Evolutionary conservation across 331 rosid genomes (phyloP).

Genomic region (Dryas integrifolia): DNA sequence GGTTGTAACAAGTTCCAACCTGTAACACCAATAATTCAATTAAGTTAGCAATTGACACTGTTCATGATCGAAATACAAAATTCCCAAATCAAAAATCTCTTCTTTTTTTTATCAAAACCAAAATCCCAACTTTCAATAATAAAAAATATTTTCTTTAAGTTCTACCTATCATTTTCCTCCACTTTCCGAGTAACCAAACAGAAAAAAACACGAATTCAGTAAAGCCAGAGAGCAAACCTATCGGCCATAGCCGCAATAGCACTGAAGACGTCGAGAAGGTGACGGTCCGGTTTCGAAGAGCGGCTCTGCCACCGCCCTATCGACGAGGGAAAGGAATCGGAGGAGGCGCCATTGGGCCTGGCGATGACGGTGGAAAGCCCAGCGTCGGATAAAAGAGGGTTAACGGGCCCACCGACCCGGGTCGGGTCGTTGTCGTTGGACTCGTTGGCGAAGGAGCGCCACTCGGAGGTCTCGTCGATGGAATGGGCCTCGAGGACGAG

Average conservation of each 20-base stretch:
- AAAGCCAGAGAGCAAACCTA: conserved; percentile 6
- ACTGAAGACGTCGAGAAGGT: background rate
- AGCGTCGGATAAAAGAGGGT: background rate
- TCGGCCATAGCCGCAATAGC: conserved; percentile 7
- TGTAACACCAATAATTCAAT: background rate
- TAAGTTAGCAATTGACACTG: background rate
- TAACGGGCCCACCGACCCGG: conserved; percentile 6
- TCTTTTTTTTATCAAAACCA: too few species aligned
- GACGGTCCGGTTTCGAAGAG: background rate
- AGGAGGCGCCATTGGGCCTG: background rate
- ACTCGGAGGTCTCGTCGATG: background rate
- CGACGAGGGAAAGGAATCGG: background rate
- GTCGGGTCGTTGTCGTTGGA: conserved; percentile 7
- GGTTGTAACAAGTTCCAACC: conserved; percentile 13
- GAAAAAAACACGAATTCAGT: background rate
- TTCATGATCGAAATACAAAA: background rate
- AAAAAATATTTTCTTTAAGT: background rate
- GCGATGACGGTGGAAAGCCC: conserved; percentile 4
- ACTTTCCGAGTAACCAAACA: background rate
- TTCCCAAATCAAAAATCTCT: background rate
- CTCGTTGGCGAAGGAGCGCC: background rate
- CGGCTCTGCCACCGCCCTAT: background rate
- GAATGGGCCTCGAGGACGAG: conserved; percentile 1
- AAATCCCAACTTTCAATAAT: too few species aligned
- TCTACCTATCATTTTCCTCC: background rate